These are phyloP conservation scores for Pseudevernia furfuracea DNA, from an alignment of 495 filamentous ascomycete species.

Conservation along the genomic window DNA sequence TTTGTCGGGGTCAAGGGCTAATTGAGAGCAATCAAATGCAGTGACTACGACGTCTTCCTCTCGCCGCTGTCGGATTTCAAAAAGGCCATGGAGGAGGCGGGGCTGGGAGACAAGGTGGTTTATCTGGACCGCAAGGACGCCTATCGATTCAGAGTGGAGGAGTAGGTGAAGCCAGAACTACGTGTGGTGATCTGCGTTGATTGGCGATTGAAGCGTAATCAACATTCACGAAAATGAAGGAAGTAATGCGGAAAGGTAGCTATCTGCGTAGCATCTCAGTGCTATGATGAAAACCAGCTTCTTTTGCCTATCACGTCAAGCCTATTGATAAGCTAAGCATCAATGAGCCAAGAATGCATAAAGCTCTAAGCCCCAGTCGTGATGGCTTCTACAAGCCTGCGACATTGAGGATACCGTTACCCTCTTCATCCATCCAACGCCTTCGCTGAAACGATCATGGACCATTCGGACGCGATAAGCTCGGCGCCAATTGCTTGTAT, in stretches of 20 bases:
- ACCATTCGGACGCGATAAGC: constrained; percentile 2
- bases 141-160: constrained; percentile 46
- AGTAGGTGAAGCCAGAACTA: not conserved
- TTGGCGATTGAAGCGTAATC: not conserved
- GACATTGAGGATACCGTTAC: not conserved
- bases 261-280: not conserved
- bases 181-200: not conserved
- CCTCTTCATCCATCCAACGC: constrained; percentile 8
- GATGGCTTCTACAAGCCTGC: not conserved
- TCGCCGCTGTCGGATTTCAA: constrained; percentile 55
- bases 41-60: constrained; percentile 56
- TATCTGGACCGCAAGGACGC: constrained; percentile 55
- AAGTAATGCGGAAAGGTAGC: not conserved
- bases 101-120: constrained; percentile 46
- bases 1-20: too few species aligned
- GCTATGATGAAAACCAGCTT: not conserved
- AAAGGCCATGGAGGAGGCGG: constrained; percentile 45
- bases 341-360: not conserved
- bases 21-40: constrained; percentile 10
- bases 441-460: constrained; percentile 16
- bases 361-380: not conserved
- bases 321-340: not conserved
- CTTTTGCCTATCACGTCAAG: not conserved
- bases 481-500: constrained; percentile 16
- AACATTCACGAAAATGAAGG: too few species aligned